phyloP scores from a whole-genome alignment of 106 monocot genomes.

The Allium sativum region DNA sequence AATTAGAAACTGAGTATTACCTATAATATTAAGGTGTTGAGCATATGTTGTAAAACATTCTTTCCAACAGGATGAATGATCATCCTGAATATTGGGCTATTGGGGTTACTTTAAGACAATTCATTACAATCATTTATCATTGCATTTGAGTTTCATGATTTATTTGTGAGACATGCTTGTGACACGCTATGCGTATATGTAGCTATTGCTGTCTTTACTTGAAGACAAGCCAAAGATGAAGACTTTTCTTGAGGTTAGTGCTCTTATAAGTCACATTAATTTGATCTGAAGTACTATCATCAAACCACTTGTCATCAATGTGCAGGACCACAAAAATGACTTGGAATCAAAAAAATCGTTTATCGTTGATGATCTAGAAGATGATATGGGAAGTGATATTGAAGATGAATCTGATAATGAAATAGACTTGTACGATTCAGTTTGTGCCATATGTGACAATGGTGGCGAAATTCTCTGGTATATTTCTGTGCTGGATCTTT shows the following conservation, averaged over 20 bases:
- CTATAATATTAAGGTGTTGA: no score
- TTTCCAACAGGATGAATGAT: no score
- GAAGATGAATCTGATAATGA: slow-evolving; percentile 26
- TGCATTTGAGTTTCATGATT: no score
- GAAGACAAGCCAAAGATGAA: slow-evolving; percentile 2
- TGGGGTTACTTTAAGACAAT: no score
- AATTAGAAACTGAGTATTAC: no score
- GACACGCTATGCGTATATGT: not conserved
- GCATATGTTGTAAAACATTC: no score
- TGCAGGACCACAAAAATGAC: slow-evolving; percentile 1
- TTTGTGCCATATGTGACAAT: slow-evolving; percentile 51
- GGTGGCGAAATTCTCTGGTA: slow-evolving; percentile 24
- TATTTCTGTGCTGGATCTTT: not conserved
- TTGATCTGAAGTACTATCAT: no score
- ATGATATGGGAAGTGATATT: slow-evolving; percentile 1
- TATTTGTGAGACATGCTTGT: no score
- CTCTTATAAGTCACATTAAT: not conserved
- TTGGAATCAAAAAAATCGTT: slow-evolving; percentile 9
- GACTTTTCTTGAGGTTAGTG: slow-evolving; percentile 7
- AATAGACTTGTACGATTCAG: slow-evolving; percentile 23
- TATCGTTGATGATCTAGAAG: slow-evolving; percentile 15
- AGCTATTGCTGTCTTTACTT: slow-evolving; percentile 7
- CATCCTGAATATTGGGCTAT: no score
- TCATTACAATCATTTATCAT: no score
- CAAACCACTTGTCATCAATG: no score